Evolutionary conservation across 2,329 filamentous ascomycete genomes (phyloP), one percentile per base, ranked within the genome.

Genomic region (Stemphylium vesicarium): DNA sequence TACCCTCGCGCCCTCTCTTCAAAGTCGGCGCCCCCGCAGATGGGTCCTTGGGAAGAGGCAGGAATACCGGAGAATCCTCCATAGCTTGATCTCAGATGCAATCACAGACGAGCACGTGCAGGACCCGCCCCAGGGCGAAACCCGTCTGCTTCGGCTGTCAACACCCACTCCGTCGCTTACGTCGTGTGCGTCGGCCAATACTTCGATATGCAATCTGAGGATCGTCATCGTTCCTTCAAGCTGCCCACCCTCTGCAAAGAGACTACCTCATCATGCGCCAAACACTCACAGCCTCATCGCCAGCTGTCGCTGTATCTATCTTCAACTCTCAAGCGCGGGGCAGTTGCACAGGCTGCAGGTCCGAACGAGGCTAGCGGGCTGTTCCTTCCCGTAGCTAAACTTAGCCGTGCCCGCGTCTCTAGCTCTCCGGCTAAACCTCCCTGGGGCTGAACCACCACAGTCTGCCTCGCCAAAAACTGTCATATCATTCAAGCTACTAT

Each of bases 391-490:
- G 53, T 50, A 52, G 32, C 56, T 62, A 60, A 53, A 61, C 15
- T 55, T 63, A 59, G 58, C 41, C 22, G 50, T 40, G 32, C 44
- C 35, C 20, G 22, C 50, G 29, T 42, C 15, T 24, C 37, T 55
- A 46, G 46, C 45, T 43, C 32, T 32, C 47, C 41, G 40, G 35
- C 51, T 55, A 55, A 45, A 56, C 26, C 22, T 47, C n/a, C 41
- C 40, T 41, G 47, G 46, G 38, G 53, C 59, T 57, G 53, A 56
- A 56, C 44, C 29, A 20, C 36, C 40, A 47, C 13, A 60, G 36
- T 63, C 60, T 63, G 60, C 60, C 60, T 63, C 58, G 60, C 58
- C 47, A 61, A 51, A 56, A 61, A 56, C 52, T 42, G 44, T 56
- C 54, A 51, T 39, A 35, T 41, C 53, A 29, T 35, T 37, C 38